Evolutionary conservation across 805 yeast genomes (phyloP), one percentile per base, ranked within the genome.

Genomic region (Clavispora fructus): DNA sequence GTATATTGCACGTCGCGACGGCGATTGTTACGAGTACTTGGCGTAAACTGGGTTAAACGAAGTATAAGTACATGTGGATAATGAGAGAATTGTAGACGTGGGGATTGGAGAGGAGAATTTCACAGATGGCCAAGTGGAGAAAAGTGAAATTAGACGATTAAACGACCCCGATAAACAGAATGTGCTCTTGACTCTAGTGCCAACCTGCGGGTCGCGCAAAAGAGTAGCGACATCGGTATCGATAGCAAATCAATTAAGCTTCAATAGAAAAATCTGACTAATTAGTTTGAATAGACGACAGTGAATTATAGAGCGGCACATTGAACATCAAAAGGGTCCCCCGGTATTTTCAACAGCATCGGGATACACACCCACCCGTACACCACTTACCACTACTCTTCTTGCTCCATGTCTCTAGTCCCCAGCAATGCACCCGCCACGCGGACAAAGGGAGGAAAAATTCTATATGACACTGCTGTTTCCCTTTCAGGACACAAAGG

Each of bases 1-100:
- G 58, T 92, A 88, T 62, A 67, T 92, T 51, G 82, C 82, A 56
- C 82, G 99, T 62, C 75, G 82, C 48, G 87, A 81, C 38, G 84
- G 83, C 44, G 82, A 81, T 56, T 76, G 83, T 29, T 90, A 89
- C 59, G 86, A 85, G 58, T 92, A 92, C 61, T 68, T 91, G 52
- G 95, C 97, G 33, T 90, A 56, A 49, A 29, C 12, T n/a, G 41
- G 31, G 25, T 14, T 26, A 39, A 27, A 7, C 23, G 17, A 23
- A 37, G 40, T 13, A 37, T 29, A 37, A 37, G 14, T 37, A 12
- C 17, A 37, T 13, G 29, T 25, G 40, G 29, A 13, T 37, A 8
- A 17, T 16, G 25, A 33, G 13, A 12, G n/a, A n/a, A 19, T 19
- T 19, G 23, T 19, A 19, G 23, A 19, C 5, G 23, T 4, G 23